These are phyloP conservation scores for Escallonia herrerae DNA, from an alignment of 129 eudicot genomes.

Conservation along the genomic window DNA sequence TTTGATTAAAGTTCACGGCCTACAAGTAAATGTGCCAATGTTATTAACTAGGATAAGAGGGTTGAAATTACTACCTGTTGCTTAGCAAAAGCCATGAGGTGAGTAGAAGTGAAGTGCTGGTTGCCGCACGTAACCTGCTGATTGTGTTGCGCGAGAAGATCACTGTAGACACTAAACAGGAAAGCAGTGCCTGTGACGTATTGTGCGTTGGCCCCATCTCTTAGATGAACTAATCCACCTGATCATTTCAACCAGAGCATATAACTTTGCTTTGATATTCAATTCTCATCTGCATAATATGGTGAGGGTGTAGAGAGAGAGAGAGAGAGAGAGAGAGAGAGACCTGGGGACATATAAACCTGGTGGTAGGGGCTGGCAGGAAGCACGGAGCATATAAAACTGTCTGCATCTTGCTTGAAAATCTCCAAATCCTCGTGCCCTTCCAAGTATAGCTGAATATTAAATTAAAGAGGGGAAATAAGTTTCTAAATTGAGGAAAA, in stretches of 20 bases:
- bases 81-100: constrained; percentile 52
- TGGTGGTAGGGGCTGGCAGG: constrained; percentile 69
- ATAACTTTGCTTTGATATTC: too few species aligned
- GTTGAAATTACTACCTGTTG: constrained; percentile 38
- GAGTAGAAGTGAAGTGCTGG: constrained; percentile 25
- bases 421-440: constrained; percentile 47
- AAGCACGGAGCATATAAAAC: constrained; percentile 50
- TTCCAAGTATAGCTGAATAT: constrained; percentile 48
- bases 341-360: constrained; percentile 60
- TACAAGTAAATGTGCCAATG: background rate
- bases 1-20: background rate
- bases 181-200: constrained; percentile 69
- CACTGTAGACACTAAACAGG: constrained; percentile 59
- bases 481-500: too few species aligned
- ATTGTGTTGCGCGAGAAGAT: constrained; percentile 42
- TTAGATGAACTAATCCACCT: constrained; percentile 69
- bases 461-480: background rate
- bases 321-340: background rate
- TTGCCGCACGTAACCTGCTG: constrained; percentile 47
- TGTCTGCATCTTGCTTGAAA: constrained; percentile 54
- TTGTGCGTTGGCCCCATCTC: constrained; percentile 90
- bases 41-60: too few species aligned
- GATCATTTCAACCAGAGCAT: background rate
- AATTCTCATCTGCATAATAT: too few species aligned
- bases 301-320: background rate